These are phyloP conservation scores for Termitomyces sp. DNA, from an alignment of 768 basidiomycete genomes.

Conservation along the genomic window DNA sequence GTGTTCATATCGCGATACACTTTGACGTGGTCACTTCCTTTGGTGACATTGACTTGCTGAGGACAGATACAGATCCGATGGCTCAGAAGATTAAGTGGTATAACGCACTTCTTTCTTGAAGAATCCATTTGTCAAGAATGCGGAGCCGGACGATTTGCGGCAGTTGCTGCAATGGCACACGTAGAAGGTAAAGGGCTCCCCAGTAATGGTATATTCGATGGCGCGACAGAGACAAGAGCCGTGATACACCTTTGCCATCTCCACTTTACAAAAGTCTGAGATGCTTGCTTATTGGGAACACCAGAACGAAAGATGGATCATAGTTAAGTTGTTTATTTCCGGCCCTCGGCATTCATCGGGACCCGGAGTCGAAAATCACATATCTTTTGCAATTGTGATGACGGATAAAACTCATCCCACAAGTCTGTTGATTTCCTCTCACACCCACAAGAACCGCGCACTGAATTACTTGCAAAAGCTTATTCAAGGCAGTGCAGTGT, in stretches of 20 bases:
- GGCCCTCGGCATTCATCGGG: neutral
- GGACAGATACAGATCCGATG: neutral
- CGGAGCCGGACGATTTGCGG: constrained; percentile 19
- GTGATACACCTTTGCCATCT: constrained; percentile 7
- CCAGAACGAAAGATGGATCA: neutral
- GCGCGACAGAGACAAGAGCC: constrained; percentile 13
- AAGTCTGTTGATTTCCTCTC: no score
- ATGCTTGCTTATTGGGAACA: neutral
- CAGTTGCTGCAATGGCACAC: constrained; percentile 21
- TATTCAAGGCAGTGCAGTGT: no score
- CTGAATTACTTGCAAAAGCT: no score
- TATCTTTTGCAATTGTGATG: no score
- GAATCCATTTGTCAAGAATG: constrained; percentile 21
- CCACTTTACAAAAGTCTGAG: neutral
- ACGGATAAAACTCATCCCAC: no score
- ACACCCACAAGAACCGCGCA: no score
- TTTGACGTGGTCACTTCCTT: constrained; percentile 18
- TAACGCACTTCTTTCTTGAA: constrained; percentile 18
- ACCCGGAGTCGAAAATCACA: neutral
- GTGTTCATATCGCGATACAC: constrained; percentile 19
- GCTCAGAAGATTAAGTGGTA: neutral
- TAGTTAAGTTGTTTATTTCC: neutral
- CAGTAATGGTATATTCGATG: constrained; percentile 11
- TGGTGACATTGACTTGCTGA: constrained; percentile 18
- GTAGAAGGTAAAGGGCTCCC: constrained; percentile 15